Conservation (phyloP, 257 asterid species). For the Solanum gandarillasii region DNA sequence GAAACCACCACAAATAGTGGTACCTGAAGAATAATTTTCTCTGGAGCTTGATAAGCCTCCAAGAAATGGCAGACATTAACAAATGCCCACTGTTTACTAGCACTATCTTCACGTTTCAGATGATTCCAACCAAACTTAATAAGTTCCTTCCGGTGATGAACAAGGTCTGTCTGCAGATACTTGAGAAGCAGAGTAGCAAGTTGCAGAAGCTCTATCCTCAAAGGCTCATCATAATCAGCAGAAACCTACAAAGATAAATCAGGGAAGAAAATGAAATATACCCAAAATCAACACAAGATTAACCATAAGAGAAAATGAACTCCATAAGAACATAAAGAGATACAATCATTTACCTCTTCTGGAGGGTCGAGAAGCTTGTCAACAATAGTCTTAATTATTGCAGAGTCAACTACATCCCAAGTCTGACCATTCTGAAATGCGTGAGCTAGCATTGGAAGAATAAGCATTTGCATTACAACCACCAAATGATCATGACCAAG, state of each 20-base stretch:
- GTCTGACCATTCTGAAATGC: constrained; percentile 94
- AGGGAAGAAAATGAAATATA: not conserved
- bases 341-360: constrained; percentile 63
- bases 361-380: constrained; percentile 99
- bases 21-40: constrained; percentile 97
- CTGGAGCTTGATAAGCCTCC: constrained; percentile 99
- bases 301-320: not conserved
- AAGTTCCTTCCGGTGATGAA: constrained; percentile 93
- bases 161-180: constrained; percentile 94
- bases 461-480: constrained; percentile 97
- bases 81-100: constrained; percentile 99
- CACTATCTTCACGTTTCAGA: constrained; percentile 99
- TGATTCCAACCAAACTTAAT: constrained; percentile 99
- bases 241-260: constrained; percentile 45
- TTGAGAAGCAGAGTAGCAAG: constrained; percentile 96
- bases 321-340: not conserved
- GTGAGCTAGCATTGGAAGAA: constrained; percentile 97
- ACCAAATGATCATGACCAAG: constrained; percentile 94
- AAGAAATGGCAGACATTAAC: constrained; percentile 98
- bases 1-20: constrained; percentile 6
- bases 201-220: constrained; percentile 99
- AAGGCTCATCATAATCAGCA: constrained; percentile 90
- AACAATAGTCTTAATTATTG: constrained; percentile 82
- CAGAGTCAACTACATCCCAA: constrained; percentile 95
- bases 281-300: not conserved